Evolutionary conservation across 495 filamentous ascomycete genomes (phyloP).

Genomic region (Oidiodendron maius): DNA sequence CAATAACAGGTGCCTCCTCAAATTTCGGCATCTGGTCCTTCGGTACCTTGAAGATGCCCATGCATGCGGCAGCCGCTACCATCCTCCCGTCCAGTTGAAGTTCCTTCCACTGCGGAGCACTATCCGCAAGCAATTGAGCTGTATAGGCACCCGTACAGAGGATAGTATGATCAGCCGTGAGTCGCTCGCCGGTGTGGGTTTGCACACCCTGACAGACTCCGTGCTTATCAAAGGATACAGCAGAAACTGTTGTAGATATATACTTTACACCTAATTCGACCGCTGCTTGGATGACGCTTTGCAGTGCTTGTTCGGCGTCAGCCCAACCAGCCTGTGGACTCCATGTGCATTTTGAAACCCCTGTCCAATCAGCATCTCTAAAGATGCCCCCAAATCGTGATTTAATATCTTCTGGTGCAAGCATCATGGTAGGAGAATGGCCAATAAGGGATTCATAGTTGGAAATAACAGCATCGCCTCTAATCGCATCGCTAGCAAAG

Average conservation of each 20-base stretch:
- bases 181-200: constrained; percentile 30
- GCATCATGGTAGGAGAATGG: constrained; percentile 30
- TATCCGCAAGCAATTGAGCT: constrained; percentile 46
- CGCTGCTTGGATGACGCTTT: constrained; percentile 36
- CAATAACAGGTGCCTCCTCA: constrained; percentile 24
- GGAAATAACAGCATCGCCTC: constrained; percentile 39
- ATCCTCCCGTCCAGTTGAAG: constrained; percentile 48
- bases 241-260: constrained; percentile 9
- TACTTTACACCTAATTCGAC: constrained; percentile 41
- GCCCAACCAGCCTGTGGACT: constrained; percentile 57
- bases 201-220: constrained; percentile 31
- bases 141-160: constrained; percentile 56
- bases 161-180: constrained; percentile 41
- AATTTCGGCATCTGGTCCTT: constrained; percentile 21
- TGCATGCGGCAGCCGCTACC: constrained; percentile 46
- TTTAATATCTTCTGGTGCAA: constrained; percentile 38
- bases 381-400: constrained; percentile 45
- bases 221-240: constrained; percentile 6
- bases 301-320: constrained; percentile 49
- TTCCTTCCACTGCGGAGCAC: constrained; percentile 29
- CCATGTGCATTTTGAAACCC: constrained; percentile 20
- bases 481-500: constrained; percentile 39
- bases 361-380: constrained; percentile 45
- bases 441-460: constrained; percentile 44
- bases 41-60: background rate